phyloP scores from a whole-genome alignment of 306 rosid genomes.

The Malus sylvestris region DNA sequence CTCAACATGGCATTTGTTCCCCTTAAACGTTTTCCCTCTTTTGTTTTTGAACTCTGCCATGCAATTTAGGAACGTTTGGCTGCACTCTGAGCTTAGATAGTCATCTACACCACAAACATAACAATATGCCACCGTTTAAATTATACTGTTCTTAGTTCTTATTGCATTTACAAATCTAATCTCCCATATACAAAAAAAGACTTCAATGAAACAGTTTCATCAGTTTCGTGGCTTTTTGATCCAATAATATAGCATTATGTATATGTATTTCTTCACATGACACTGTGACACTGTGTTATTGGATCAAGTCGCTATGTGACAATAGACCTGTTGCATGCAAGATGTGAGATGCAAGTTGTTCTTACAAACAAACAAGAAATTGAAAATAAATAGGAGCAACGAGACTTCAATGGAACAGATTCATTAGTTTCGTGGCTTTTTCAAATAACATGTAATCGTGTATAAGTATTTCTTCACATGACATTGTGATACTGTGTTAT shows the following conservation, averaged over 20 bases:
- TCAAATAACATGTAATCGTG: too few species aligned
- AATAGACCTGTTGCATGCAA: not conserved
- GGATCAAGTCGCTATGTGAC: too few species aligned
- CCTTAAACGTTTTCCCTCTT: constrained; percentile 45
- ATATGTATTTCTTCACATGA: not conserved
- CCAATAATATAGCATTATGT: too few species aligned
- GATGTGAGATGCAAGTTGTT: not conserved
- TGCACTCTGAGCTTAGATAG: constrained; percentile 83
- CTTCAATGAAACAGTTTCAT: too few species aligned
- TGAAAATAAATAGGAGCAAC: too few species aligned
- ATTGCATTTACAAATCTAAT: not conserved
- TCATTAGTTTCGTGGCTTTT: too few species aligned
- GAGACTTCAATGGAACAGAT: too few species aligned
- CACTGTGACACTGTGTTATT: too few species aligned
- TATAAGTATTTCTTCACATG: not conserved
- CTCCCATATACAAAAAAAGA: not conserved
- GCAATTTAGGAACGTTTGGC: constrained; percentile 64
- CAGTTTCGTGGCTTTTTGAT: too few species aligned
- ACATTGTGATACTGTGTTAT: too few species aligned
- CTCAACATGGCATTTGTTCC: constrained; percentile 52
- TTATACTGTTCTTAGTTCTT: not conserved
- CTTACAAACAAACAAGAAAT: not conserved
- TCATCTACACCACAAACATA: constrained; percentile 48
- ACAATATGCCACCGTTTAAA: not conserved
- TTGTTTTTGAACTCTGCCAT: constrained; percentile 52